Conservation (phyloP, 257 asterid species). For the Fraxinus pennsylvanica region DNA sequence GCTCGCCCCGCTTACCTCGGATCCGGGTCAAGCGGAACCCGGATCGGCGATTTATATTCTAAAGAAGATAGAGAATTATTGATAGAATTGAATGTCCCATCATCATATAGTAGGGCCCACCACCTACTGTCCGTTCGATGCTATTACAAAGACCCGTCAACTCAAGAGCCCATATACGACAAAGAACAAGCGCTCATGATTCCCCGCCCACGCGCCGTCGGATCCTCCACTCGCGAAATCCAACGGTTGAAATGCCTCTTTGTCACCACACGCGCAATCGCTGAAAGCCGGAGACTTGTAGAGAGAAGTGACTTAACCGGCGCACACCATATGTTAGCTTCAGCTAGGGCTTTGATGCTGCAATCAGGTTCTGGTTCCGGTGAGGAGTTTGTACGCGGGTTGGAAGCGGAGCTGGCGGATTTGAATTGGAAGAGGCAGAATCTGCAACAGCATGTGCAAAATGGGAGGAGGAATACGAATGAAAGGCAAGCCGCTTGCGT, state of each 20-base stretch:
- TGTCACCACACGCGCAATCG: conserved; percentile 81
- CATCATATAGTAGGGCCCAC: conserved; percentile 66
- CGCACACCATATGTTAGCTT: conserved; percentile 70
- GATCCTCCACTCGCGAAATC: conserved; percentile 56
- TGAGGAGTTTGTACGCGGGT: conserved; percentile 65
- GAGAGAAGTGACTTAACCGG: conserved; percentile 64
- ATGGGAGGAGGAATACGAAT: conserved; percentile 34
- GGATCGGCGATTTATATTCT: conserved; percentile 73
- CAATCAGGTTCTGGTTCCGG: conserved; percentile 65
- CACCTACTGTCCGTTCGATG: conserved; percentile 79
- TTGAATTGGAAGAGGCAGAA: conserved; percentile 50
- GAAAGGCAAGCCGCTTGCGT: conserved; percentile 21
- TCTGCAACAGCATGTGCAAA: conserved; percentile 24
- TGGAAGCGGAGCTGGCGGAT: conserved; percentile 77
- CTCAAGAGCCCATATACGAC: conserved; percentile 59
- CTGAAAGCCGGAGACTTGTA: conserved; percentile 62
- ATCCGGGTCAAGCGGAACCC: conserved; percentile 62
- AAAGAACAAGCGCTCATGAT: conserved; percentile 57
- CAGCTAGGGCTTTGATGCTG: conserved; percentile 71
- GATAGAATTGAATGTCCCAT: conserved; percentile 82
- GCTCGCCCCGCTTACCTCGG: conserved; percentile 62
- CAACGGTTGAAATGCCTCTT: conserved; percentile 68
- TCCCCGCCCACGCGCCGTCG: conserved; percentile 78
- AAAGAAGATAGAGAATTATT: conserved; percentile 78
- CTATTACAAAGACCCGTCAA: conserved; percentile 87